Percentiles rank a stretch among this genome's conserved stretches.
Evolutionary conservation across 2,329 filamentous ascomycete genomes (phyloP).

Genomic region (Raffaelea ambrosiae): DNA sequence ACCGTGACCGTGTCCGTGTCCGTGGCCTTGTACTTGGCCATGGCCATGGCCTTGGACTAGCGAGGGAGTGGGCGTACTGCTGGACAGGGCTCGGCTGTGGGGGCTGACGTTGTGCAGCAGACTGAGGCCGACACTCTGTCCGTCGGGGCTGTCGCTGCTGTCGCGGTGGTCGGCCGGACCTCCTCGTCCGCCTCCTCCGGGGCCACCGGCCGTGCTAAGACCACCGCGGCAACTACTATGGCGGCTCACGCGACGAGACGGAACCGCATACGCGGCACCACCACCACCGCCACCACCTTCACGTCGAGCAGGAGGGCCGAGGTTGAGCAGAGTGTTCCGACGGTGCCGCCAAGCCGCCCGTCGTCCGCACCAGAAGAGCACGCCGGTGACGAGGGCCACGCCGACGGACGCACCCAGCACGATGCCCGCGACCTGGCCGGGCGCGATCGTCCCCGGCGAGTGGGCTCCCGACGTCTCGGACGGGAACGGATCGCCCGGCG

Average conservation of each 20-base stretch:
- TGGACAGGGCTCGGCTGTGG: no score
- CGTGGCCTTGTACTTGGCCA: neutral
- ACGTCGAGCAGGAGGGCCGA: neutral
- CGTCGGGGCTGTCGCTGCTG: no score
- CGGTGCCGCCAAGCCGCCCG: constrained; percentile 17
- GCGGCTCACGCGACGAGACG: neutral
- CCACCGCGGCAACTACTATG: no score
- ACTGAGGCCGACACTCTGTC: no score
- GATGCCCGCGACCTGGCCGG: constrained; percentile 52
- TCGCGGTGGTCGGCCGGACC: no score
- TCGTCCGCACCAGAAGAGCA: constrained; percentile 40
- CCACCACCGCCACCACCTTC: neutral
- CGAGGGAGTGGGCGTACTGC: neutral
- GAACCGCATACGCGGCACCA: neutral
- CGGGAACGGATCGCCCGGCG: constrained; percentile 47
- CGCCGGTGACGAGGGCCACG: constrained; percentile 30
- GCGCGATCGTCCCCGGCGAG: constrained; percentile 6
- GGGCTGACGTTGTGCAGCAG: no score
- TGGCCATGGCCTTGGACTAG: neutral
- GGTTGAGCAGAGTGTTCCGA: neutral
- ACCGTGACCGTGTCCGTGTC: neutral
- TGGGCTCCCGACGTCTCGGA: no score
- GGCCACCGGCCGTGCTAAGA: no score
- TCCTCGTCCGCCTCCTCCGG: no score
- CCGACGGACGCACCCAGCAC: constrained; percentile 41